phyloP scores from a whole-genome alignment of 352 stramenopile genomes.

The Pythium rishiriense region DNA sequence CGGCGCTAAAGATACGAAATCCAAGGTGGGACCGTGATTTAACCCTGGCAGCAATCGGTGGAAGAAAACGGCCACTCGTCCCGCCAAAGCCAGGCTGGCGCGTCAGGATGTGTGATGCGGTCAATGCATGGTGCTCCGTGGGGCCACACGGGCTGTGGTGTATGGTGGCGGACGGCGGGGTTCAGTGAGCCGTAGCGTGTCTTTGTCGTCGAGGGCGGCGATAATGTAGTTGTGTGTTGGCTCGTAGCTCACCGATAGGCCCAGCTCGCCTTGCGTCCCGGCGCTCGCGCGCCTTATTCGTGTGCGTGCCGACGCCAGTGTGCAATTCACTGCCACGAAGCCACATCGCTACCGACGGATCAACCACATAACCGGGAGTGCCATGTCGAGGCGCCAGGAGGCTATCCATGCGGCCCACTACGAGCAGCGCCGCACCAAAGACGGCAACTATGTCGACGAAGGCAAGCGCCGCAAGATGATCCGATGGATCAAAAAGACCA shows the following conservation, averaged over 20 bases:
- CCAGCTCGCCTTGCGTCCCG: neutral
- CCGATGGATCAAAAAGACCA: constrained; percentile 30
- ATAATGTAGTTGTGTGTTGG: too few species aligned
- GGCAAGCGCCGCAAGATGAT: constrained; percentile 31
- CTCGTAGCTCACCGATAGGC: too few species aligned
- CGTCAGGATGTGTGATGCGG: neutral
- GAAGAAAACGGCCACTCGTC: neutral
- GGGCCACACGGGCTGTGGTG: neutral
- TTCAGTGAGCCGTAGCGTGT: neutral
- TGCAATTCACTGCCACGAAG: neutral
- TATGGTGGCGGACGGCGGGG: neutral
- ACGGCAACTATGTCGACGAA: constrained; percentile 11
- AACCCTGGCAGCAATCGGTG: neutral
- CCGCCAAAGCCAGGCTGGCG: neutral
- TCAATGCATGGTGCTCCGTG: too few species aligned
- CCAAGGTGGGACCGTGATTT: neutral
- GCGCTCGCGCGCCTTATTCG: neutral
- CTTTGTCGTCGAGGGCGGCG: neutral
- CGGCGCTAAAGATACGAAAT: constrained; percentile 8
- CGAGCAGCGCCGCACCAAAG: constrained; percentile 17
- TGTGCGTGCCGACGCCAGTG: neutral
- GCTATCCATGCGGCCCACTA: too few species aligned
- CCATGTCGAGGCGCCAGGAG: too few species aligned
- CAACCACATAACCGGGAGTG: too few species aligned
- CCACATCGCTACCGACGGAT: too few species aligned